Percentiles rank a stretch among this genome's conserved stretches.
Conservation (phyloP, 257 asterid genomes). For the Primulina huaijiensis region DNA sequence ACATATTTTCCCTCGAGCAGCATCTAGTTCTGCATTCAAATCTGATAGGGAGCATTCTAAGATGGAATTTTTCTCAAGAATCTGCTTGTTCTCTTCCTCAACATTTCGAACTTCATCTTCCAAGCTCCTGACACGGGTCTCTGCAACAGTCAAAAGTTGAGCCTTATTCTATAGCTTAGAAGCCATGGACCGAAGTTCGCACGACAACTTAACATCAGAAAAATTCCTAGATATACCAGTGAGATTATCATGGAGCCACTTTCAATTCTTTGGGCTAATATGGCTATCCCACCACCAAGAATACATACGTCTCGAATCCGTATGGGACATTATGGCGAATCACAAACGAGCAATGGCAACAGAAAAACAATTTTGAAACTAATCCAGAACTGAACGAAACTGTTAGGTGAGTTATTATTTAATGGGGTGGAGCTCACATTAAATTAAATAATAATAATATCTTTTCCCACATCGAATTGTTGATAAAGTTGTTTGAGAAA, state of each 20-base stretch:
- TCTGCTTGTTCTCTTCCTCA: conserved; percentile 76
- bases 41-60: conserved; percentile 79
- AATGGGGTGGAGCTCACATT: too few relatives aligned
- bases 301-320: conserved; percentile 74
- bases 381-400: conserved; percentile 5
- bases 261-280: conserved; percentile 91
- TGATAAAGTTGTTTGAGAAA: too few relatives aligned
- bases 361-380: conserved; percentile 19
- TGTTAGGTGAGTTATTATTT: too few relatives aligned
- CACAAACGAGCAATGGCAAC: conserved; percentile 22
- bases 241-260: conserved; percentile 96
- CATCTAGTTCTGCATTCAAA: conserved; percentile 74
- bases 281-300: conserved; percentile 99
- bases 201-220: conserved; percentile 26
- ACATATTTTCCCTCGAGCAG: conserved; percentile 65
- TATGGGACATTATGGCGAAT: conserved; percentile 36
- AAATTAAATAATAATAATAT: too few relatives aligned
- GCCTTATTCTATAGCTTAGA: conserved; percentile 71
- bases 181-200: conserved; percentile 65
- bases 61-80: conserved; percentile 73
- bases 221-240: not conserved
- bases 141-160: conserved; percentile 45
- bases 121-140: conserved; percentile 55
- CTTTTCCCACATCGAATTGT: too few relatives aligned
- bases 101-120: conserved; percentile 62